Percentiles rank a stretch among this genome's conserved stretches.
Conservation (phyloP, 345 rosid species). For the Mangifera indica region DNA sequence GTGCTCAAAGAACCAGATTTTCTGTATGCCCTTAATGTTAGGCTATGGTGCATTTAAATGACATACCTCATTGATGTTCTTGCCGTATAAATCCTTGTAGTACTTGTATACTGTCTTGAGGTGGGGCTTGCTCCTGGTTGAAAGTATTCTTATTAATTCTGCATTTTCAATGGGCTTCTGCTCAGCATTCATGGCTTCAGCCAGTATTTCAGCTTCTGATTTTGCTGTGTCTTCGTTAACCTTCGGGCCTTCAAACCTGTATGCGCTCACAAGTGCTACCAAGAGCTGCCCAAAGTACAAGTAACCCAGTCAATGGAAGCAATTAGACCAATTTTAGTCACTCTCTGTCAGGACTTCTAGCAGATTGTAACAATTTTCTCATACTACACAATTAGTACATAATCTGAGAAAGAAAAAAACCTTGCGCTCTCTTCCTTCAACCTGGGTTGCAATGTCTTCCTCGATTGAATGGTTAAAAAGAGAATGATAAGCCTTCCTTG, state of each 20-base stretch:
- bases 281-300: slow-evolving; percentile 49
- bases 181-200: slow-evolving; percentile 35
- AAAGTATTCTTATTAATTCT: slow-evolving; percentile 61
- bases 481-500: slow-evolving; percentile 90
- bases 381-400: too few relatives aligned
- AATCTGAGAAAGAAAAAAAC: slow-evolving; percentile 21
- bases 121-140: slow-evolving; percentile 84
- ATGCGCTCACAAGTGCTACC: slow-evolving; percentile 88
- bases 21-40: background rate
- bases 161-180: slow-evolving; percentile 48
- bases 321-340: background rate
- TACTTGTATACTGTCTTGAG: slow-evolving; percentile 47
- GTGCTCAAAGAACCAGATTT: background rate
- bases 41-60: background rate
- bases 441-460: slow-evolving; percentile 67
- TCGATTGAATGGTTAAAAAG: slow-evolving; percentile 73
- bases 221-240: slow-evolving; percentile 56
- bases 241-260: slow-evolving; percentile 75
- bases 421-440: slow-evolving; percentile 51
- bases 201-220: slow-evolving; percentile 61
- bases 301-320: background rate
- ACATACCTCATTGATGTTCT: slow-evolving; percentile 49
- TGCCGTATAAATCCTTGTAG: slow-evolving; percentile 51
- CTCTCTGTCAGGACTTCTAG: background rate
- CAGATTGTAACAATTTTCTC: background rate